Percentiles rank a stretch among this genome's conserved stretches.
phyloP scores from a whole-genome alignment of 805 yeast genomes.

The Cyberlindnera nakhonratchasimensis region DNA sequence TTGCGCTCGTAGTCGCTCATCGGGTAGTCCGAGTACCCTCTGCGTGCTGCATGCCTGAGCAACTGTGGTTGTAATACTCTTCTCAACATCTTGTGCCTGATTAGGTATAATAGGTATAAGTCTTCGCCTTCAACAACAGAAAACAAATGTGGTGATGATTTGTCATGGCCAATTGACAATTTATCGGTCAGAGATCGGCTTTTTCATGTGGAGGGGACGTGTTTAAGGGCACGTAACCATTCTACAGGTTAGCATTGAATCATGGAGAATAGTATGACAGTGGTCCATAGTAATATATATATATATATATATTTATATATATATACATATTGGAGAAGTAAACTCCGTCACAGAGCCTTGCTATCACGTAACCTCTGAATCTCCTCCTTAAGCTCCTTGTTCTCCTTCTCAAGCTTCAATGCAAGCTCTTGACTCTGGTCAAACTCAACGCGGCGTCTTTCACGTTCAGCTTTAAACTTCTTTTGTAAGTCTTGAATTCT shows the following conservation, averaged over 20 bases:
- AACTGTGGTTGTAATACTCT: not conserved
- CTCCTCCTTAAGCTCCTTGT: constrained; percentile 36
- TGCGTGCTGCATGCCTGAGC: constrained; percentile 4
- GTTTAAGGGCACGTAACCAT: constrained; percentile 1
- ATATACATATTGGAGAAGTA: no score
- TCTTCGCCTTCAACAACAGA: no score
- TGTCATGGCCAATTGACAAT: constrained; percentile 1
- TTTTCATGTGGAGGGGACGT: not conserved
- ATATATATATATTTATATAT: no score
- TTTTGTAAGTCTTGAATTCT: constrained; percentile 60
- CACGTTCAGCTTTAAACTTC: constrained; percentile 70
- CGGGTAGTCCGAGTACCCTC: constrained; percentile 9
- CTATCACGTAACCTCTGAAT: constrained; percentile 13
- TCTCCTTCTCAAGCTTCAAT: constrained; percentile 53
- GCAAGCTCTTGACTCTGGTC: constrained; percentile 52
- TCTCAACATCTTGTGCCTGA: constrained; percentile 7
- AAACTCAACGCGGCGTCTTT: constrained; percentile 59
- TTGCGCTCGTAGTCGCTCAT: constrained; percentile 54
- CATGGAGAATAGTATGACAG: not conserved
- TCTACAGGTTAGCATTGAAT: not conserved
- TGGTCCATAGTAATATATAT: not conserved
- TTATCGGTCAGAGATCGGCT: constrained; percentile 1
- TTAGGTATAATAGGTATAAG: not conserved
- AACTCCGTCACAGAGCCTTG: not conserved
- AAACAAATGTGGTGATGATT: constrained; percentile 2